Evolutionary conservation across 495 filamentous ascomycete genomes (phyloP), one percentile per base, ranked within the genome.

Genomic region (Xylaria grammica): DNA sequence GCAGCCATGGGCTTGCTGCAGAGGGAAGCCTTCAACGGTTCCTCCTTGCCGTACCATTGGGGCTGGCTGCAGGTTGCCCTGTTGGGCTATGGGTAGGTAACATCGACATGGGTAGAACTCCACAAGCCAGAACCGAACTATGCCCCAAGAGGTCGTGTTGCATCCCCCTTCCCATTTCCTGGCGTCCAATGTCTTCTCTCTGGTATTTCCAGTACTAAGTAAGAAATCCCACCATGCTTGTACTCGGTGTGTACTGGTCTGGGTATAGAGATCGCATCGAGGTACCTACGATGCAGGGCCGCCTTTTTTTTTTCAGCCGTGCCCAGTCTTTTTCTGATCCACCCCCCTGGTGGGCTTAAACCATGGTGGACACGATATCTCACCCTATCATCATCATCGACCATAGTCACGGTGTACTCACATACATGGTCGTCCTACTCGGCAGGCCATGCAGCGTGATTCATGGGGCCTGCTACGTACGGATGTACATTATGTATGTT

Each of bases 241-340:
- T 63, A 63, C 60, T 38, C 17, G 29, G 20, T 20, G 22, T 34
- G 60, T 55, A 55, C 60, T 48, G 20, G 36, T 27, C 50, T 20
- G 50, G 38, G 50, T 52, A 55, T 9, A 52, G 26, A 13, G 24
- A 36, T 30, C 29, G n/a, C 50, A 24, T 55, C 60, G 50, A 55
- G 26, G 59, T 62, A 62, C 32, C 36, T 49, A 10, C 49, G 56
- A 45, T 63, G 50, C 51, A 55, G 60, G 60, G 60, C 40, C 60
- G 50, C 60, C 48, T 53, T 51, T 20, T 56, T 53, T 44, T 44
- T 49, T 55, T 63, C 60, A 63, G 60, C 60, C 60, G 60, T 63
- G 60, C 60, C 51, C 9, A 46, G 50, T 42, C 36, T 42, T 42
- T n/a, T 63, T 1, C 36, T 11, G 4, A 1, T 24, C 1, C 59